phyloP scores from a whole-genome alignment of 495 filamentous ascomycete genomes.

The Talaromyces trachyspermus region DNA sequence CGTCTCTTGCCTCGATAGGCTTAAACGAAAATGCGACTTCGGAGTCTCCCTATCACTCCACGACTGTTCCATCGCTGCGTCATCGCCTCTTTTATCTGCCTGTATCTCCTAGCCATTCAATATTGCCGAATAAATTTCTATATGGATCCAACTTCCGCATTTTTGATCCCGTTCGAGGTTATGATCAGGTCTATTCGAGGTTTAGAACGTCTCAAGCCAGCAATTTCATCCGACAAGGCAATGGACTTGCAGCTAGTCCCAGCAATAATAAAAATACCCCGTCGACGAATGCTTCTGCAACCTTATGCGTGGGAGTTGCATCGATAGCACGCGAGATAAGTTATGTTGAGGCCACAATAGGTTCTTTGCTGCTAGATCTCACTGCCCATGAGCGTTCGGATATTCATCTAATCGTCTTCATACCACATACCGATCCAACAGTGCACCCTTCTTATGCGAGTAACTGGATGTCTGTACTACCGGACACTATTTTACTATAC shows the following conservation, averaged over 20 bases:
- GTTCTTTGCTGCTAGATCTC: slow-evolving; percentile 39
- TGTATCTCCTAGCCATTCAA: slow-evolving; percentile 22
- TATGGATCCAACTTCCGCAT: slow-evolving; percentile 33
- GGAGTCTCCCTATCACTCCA: no score
- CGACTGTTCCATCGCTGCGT: background rate
- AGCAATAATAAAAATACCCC: slow-evolving; percentile 1
- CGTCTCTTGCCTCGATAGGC: no score
- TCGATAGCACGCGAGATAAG: slow-evolving; percentile 13
- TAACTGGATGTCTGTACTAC: slow-evolving; percentile 36
- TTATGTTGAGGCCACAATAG: slow-evolving; percentile 40
- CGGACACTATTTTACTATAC: slow-evolving; percentile 43
- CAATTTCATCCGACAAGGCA: slow-evolving; percentile 18
- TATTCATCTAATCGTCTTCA: slow-evolving; percentile 40
- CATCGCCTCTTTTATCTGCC: slow-evolving; percentile 18
- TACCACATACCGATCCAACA: slow-evolving; percentile 39
- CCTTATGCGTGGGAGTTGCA: slow-evolving; percentile 16
- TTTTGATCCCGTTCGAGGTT: slow-evolving; percentile 29
- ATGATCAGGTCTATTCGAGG: slow-evolving; percentile 24
- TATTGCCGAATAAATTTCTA: slow-evolving; percentile 16
- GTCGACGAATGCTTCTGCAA: background rate
- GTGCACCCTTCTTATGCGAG: slow-evolving; percentile 35
- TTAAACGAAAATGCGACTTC: no score
- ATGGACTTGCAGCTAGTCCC: background rate
- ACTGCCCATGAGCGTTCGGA: slow-evolving; percentile 31
- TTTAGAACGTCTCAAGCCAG: slow-evolving; percentile 24